Percentiles rank a stretch among this genome's conserved stretches.
Evolutionary conservation across 23 red algal species (phyloP).

Genomic region (Gracilaria caudata): DNA sequence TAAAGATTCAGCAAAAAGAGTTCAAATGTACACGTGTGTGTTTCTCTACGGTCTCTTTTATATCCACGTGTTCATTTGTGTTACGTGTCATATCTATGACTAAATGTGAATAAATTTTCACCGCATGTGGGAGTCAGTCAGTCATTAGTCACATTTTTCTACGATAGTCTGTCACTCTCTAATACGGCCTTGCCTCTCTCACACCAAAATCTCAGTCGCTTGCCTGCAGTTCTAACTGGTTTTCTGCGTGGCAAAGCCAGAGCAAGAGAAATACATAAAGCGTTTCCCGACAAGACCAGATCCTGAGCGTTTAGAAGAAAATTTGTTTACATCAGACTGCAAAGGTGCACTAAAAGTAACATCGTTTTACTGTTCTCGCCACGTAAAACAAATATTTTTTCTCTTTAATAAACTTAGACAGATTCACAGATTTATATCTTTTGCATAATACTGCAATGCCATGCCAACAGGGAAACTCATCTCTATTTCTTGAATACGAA

Average conservation of each 20-base stretch:
- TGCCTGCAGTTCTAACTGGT: background rate
- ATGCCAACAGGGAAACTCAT: slow-evolving; percentile 10
- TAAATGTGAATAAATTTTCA: too few relatives aligned
- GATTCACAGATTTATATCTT: slow-evolving; percentile 30
- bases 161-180: too few relatives aligned
- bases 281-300: background rate
- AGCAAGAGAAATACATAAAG: background rate
- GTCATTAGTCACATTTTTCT: too few relatives aligned
- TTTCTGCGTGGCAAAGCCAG: background rate
- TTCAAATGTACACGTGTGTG: too few relatives aligned
- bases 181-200: slow-evolving; percentile 29
- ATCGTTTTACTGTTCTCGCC: slow-evolving; percentile 54
- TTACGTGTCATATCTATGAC: too few relatives aligned
- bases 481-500: background rate
- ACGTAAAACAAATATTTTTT: slow-evolving; percentile 28
- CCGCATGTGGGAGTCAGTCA: too few relatives aligned
- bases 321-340: slow-evolving; percentile 45
- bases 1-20: too few relatives aligned
- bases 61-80: too few relatives aligned
- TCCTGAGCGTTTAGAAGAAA: slow-evolving; percentile 7
- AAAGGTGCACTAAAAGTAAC: slow-evolving; percentile 12
- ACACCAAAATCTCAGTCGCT: background rate
- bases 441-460: slow-evolving; percentile 34
- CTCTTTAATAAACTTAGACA: slow-evolving; percentile 2
- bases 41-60: too few relatives aligned